Evolutionary conservation across 352 stramenopile species (phyloP), one percentile per base, ranked within the genome.

Genomic region (Aphanomyces stellatus): DNA sequence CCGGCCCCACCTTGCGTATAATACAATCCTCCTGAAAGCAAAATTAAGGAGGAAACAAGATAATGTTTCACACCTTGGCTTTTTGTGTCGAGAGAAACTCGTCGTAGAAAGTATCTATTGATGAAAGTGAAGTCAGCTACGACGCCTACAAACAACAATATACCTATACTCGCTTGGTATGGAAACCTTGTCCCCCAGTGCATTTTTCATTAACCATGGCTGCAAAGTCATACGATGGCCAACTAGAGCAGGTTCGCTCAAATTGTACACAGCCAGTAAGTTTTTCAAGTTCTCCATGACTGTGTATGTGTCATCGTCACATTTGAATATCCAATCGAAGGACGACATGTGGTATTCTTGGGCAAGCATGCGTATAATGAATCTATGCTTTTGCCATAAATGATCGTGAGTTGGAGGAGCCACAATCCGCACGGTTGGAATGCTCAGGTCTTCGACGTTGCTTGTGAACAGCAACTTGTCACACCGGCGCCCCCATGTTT

Each of bases 291-390:
- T 94, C 65, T 94, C 86, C 74, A 93, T 87, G 49, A 94, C 65
- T 15, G 91, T 42, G 57, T 91, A 93, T 19, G 86, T 93, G 65
- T 94, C 86, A 74, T 94, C 86, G 71, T 94, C 86, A 62, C 82
- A 90, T 65, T 93, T 94, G 71, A 90, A 90, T 56, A 94, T 74
- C 84, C 84, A 94, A 71, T 94, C 82, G 55, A 88, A 94, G n/a
- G 87, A 68, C 11, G 71, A 65, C 28, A 86, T 74, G 8, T 56
- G 51, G 60, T 77, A 91, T 67, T 94, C 85, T 42, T 74, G 78
- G 41, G 80, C 43, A 6, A 94, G 62, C 22, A 87, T 59, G 7
- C 80, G 83, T 48, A 94, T 79, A 33, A 90, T 84, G 74, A 88
- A 80, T 27, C 85, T 78, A 68, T 92, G 83, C 67, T 91, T 91